Base-by-base conservation (phyloP, 1,139 yeast species). In the Geotrichum fermentans region DNA sequence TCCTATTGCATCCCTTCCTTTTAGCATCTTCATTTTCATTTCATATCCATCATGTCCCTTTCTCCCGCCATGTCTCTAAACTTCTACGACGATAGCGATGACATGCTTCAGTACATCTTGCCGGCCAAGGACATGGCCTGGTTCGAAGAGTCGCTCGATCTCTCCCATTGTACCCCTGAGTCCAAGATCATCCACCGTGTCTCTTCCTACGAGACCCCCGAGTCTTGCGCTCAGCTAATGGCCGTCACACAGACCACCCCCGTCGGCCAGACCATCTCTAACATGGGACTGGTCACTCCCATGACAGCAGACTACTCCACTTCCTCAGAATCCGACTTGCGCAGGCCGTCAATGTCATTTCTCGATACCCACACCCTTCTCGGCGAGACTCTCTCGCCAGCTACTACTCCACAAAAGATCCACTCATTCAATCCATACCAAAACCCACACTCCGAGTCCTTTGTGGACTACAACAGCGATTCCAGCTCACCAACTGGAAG, bases 131-230 rank as follows among this genome's bases (percentile, higher is more conserved):
- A 37, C 14, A 13, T 37, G 13, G n/a, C n/a, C n/a, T 37, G 40
- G 40, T 14, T 37, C 11, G 40, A 37, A 22, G 28, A 20, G 20
- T 20, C 40, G 8, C 30, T 24, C 29, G 30, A 21, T 21, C 40
- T 24, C 14, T 20, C 29, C 16, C 14, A 21, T 11, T 37, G 40
- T 17, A 50, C 52, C 26, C 52, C 52, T 2, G 50, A 40, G 14
- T 43, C 52, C n/a, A 50, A 50, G 36, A 46, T 45, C 40, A 29
- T 46, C 21, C 47, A 44, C 22, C 28, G 44, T n/a, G 43, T 40
- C 22, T 29, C 46, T 17, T 33, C 47, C 14, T 18, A 16, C 29
- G 47, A 47, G 32, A 2, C 34, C 37, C 48, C 44, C 8, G 44
- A 22, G 13, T 40, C 44, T 3, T 40, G 44, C 14, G 37, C 44